These are phyloP conservation scores for Trichoderma sp. DNA, from an alignment of 2,329 filamentous ascomycete species.

Conservation along the genomic window DNA sequence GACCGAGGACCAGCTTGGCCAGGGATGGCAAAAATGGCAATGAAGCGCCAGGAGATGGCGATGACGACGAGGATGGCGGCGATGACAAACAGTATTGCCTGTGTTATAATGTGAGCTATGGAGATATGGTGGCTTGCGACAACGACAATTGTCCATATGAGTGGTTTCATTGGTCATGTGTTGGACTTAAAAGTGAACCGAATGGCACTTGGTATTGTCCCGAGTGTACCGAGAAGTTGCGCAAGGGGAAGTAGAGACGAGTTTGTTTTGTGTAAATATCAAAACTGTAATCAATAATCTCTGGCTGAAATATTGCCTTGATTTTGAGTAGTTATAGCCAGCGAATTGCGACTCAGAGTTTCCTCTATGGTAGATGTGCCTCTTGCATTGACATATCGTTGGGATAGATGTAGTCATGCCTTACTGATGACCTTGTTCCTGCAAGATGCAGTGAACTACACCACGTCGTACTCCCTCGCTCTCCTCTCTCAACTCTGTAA, in stretches of 20 bases:
- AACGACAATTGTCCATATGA: conserved; percentile 80
- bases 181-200: conserved; percentile 69
- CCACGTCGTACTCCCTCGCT: conserved; percentile 63
- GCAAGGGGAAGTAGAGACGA: conserved; percentile 38
- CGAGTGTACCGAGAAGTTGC: conserved; percentile 59
- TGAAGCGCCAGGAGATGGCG: conserved; percentile 58
- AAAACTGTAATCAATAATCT: background rate
- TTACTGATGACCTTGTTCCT: conserved; percentile 1
- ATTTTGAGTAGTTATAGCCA: background rate
- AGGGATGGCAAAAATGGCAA: conserved; percentile 47
- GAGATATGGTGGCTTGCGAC: conserved; percentile 88
- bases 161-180: conserved; percentile 86
- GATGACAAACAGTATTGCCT: conserved; percentile 83
- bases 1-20: conserved; percentile 40
- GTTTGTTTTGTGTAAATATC: background rate
- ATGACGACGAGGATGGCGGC: conserved; percentile 71
- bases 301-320: background rate
- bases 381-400: background rate
- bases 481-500: conserved; percentile 61
- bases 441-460: conserved; percentile 57
- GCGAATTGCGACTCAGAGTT: background rate
- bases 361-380: background rate
- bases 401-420: background rate
- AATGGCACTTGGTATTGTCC: conserved; percentile 71
- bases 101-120: conserved; percentile 81